These are phyloP conservation scores for Diddensiella santjacobensis DNA, from an alignment of 805 yeast species.

Conservation along the genomic window DNA sequence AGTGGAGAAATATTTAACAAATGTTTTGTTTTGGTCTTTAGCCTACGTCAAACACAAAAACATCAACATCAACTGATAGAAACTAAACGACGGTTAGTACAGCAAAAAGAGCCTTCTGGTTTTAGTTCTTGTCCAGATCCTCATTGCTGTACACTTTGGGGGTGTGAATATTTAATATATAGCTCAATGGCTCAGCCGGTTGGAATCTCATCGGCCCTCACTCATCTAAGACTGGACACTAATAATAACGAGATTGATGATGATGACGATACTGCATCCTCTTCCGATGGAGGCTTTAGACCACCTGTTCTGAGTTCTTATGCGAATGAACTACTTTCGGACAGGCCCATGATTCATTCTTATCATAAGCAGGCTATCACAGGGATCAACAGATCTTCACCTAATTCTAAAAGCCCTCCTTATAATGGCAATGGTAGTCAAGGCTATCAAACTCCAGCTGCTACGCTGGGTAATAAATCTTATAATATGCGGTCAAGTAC, in stretches of 20 bases:
- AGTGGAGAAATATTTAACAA: too few relatives aligned
- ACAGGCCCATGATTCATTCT: background rate
- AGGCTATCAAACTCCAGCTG: background rate
- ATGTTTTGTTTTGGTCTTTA: too few relatives aligned
- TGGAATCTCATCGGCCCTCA: background rate
- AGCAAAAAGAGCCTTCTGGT: too few relatives aligned
- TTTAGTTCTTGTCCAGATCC: too few relatives aligned
- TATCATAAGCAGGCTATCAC: background rate
- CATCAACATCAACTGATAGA: too few relatives aligned
- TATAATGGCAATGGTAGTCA: background rate
- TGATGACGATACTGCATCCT: slow-evolving; percentile 35
- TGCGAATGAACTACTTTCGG: slow-evolving; percentile 49
- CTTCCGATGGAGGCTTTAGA: slow-evolving; percentile 46
- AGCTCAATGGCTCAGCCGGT: background rate
- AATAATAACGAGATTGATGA: slow-evolving; percentile 9
- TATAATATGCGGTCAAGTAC: background rate
- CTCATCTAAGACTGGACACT: background rate
- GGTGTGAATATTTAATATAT: too few relatives aligned
- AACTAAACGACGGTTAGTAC: too few relatives aligned
- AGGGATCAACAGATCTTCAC: background rate
- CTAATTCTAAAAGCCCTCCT: background rate
- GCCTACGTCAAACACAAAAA: too few relatives aligned
- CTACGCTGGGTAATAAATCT: background rate
- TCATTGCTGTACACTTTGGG: too few relatives aligned
- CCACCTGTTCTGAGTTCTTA: slow-evolving; percentile 61